Percentiles rank a stretch among this genome's conserved stretches.
Evolutionary conservation across 176 grass and related monocot species (phyloP).

Genomic region (Musa beccarii): DNA sequence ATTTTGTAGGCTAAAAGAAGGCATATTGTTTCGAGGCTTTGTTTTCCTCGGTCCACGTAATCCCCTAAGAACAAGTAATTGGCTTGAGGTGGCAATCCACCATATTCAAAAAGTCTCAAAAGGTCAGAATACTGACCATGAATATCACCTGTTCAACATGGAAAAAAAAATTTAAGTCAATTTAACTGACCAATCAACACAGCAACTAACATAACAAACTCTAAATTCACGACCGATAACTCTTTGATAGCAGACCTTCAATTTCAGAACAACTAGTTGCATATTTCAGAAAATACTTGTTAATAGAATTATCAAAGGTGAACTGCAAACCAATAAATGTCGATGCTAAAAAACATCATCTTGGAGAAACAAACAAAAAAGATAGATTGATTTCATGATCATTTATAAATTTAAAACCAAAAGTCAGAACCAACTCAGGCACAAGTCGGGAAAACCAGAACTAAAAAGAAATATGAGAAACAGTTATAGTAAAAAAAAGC

Average conservation of each 20-base stretch:
- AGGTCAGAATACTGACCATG: slow-evolving; percentile 6
- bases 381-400: too few species aligned
- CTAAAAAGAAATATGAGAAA: not conserved
- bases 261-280: not conserved
- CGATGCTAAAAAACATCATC: not conserved
- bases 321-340: not conserved
- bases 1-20: slow-evolving; percentile 12
- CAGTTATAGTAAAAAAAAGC: not conserved
- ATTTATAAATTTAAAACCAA: too few species aligned
- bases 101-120: slow-evolving; percentile 5
- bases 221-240: not conserved
- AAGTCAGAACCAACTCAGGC: too few species aligned
- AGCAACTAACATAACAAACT: not conserved
- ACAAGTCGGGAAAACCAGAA: not conserved
- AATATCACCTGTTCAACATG: not conserved
- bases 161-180: not conserved
- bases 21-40: slow-evolving; percentile 9
- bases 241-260: not conserved
- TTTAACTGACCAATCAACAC: not conserved
- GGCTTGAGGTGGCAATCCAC: slow-evolving; percentile 8
- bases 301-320: not conserved
- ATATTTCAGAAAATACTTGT: not conserved
- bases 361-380: too few species aligned
- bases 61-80: slow-evolving; percentile 10
- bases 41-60: slow-evolving; percentile 10